Evolutionary conservation across 306 rosid genomes (phyloP).

Genomic region (Corylus avellana): DNA sequence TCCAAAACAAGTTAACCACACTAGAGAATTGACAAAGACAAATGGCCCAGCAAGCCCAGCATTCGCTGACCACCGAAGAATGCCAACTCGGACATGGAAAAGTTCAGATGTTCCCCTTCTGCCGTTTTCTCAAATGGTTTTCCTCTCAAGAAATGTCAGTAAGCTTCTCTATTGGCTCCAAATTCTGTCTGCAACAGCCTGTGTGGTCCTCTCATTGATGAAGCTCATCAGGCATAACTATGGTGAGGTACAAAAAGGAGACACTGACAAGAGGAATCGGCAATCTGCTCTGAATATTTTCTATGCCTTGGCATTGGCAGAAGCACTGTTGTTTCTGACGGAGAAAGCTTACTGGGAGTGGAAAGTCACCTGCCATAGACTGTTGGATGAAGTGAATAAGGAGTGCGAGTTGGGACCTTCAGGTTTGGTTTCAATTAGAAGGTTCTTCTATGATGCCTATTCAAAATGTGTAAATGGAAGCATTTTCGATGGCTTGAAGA

Average conservation of each 20-base stretch:
- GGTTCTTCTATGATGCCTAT: slow-evolving; percentile 93
- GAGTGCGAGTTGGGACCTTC: slow-evolving; percentile 74
- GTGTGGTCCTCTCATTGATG: slow-evolving; percentile 68
- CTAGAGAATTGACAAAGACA: slow-evolving; percentile 35
- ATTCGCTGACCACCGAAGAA: slow-evolving; percentile 38
- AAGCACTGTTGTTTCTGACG: slow-evolving; percentile 75
- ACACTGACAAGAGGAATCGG: slow-evolving; percentile 76
- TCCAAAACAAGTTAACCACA: slow-evolving; percentile 23
- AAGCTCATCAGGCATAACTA: slow-evolving; percentile 67
- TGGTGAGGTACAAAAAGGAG: slow-evolving; percentile 76
- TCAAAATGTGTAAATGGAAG: slow-evolving; percentile 85
- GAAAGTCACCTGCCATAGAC: slow-evolving; percentile 57
- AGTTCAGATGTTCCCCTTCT: slow-evolving; percentile 82
- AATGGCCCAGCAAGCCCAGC: slow-evolving; percentile 13
- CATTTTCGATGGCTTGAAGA: slow-evolving; percentile 89
- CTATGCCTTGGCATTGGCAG: slow-evolving; percentile 81
- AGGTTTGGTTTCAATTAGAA: slow-evolving; percentile 62
- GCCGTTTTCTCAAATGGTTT: slow-evolving; percentile 74
- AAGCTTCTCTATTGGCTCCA: slow-evolving; percentile 93
- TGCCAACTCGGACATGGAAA: slow-evolving; percentile 64
- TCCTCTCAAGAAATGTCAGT: slow-evolving; percentile 66
- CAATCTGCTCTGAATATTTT: slow-evolving; percentile 69
- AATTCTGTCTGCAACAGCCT: slow-evolving; percentile 80
- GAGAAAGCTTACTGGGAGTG: slow-evolving; percentile 92
- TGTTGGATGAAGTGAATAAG: slow-evolving; percentile 66